These are phyloP conservation scores for Verticillium nonalfalfae DNA, from an alignment of 2,329 filamentous ascomycete genomes.

Conservation along the genomic window DNA sequence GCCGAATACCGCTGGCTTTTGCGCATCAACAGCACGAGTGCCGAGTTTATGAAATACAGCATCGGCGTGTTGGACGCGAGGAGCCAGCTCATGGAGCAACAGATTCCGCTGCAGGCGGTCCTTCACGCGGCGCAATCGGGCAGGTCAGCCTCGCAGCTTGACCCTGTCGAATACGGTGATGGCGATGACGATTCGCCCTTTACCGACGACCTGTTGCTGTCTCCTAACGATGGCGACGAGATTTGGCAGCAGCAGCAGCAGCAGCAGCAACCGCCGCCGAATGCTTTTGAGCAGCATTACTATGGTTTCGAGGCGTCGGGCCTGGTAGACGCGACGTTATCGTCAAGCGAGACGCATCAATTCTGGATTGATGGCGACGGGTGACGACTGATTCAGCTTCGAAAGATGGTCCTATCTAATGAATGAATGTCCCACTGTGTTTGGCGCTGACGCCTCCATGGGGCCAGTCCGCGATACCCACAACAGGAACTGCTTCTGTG, in stretches of 20 bases:
- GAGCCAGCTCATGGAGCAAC: conserved; percentile 7
- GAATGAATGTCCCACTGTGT: neutral
- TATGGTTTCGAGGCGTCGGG: neutral
- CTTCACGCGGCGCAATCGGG: neutral
- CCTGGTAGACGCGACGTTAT: neutral
- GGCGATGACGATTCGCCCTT: neutral
- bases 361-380: neutral
- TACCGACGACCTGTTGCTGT: neutral
- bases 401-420: no score
- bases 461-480: neutral
- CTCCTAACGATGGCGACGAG: neutral
- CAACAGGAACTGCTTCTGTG: neutral
- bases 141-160: neutral
- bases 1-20: conserved; percentile 12
- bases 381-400: neutral
- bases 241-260: neutral
- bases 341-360: neutral
- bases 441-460: neutral
- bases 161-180: neutral
- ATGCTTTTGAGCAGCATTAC: neutral
- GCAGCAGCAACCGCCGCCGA: neutral
- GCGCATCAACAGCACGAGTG: conserved; percentile 6
- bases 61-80: conserved; percentile 6
- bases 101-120: neutral
- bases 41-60: conserved; percentile 9